Percentiles rank a stretch among this genome's conserved stretches.
Conservation (phyloP, 129 eudicot genomes). For the Deinandra increscens region DNA sequence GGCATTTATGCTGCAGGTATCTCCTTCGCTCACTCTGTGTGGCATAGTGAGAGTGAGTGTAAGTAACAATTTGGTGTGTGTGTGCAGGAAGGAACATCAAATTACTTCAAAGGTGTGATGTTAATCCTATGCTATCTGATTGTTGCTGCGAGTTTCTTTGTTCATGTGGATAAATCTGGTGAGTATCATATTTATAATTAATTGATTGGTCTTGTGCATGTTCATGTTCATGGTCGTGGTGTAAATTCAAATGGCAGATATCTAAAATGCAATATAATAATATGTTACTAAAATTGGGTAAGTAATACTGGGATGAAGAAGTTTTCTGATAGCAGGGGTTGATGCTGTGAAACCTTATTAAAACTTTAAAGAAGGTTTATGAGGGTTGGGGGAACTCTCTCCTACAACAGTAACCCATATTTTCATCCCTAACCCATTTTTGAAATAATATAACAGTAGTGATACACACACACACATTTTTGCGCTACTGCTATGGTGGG, state of each 20-base stretch:
- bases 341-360: too few species aligned
- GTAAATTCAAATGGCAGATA: too few species aligned
- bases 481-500: too few species aligned
- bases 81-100: slow-evolving; percentile 90
- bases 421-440: too few species aligned
- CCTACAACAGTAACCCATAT: too few species aligned
- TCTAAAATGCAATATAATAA: background rate
- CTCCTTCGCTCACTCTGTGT: slow-evolving; percentile 19
- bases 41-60: background rate
- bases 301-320: background rate
- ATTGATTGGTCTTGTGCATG: background rate
- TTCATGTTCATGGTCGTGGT: background rate
- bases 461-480: too few species aligned
- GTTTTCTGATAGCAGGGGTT: background rate
- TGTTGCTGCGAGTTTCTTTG: slow-evolving; percentile 96
- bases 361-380: background rate
- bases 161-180: slow-evolving; percentile 77
- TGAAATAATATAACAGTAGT: too few species aligned
- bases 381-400: too few species aligned
- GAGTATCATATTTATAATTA: slow-evolving; percentile 29
- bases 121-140: slow-evolving; percentile 83
- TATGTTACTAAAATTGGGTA: background rate
- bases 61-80: slow-evolving; percentile 17
- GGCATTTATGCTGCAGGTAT: slow-evolving; percentile 96
- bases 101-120: slow-evolving; percentile 95